phyloP scores from a whole-genome alignment of 306 rosid species.

The Acacia crassicarpa region DNA sequence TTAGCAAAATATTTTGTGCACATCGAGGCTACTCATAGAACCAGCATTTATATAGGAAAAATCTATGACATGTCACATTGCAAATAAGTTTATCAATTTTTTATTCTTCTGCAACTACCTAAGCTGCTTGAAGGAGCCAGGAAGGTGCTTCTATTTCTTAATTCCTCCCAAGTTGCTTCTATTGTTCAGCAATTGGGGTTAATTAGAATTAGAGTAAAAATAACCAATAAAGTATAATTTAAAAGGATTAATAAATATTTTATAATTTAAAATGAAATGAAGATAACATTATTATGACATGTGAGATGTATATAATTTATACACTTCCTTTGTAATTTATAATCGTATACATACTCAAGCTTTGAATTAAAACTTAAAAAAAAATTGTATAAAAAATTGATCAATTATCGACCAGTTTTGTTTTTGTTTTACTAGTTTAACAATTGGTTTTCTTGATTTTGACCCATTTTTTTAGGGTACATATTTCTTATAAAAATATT shows the following conservation, averaged over 20 bases:
- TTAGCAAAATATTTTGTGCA: background rate
- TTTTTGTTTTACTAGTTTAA: too few relatives aligned
- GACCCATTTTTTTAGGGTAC: too few relatives aligned
- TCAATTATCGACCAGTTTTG: background rate
- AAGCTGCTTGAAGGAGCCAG: too few relatives aligned
- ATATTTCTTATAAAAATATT: background rate
- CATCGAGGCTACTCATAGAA: background rate
- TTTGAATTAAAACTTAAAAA: background rate
- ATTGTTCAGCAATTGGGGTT: too few relatives aligned
- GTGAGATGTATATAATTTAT: background rate
- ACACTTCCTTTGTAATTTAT: background rate
- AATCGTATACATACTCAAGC: background rate
- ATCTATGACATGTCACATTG: background rate
- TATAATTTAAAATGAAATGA: background rate
- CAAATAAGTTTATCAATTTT: background rate
- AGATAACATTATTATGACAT: background rate
- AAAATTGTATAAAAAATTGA: background rate
- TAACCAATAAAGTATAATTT: too few relatives aligned
- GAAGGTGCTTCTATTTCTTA: too few relatives aligned
- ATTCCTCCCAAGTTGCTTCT: too few relatives aligned
- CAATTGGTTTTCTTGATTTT: too few relatives aligned
- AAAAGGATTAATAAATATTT: too few relatives aligned
- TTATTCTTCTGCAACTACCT: background rate
- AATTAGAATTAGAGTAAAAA: too few relatives aligned
- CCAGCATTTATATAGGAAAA: background rate